Base-by-base conservation (phyloP, 2,329 filamentous ascomycete genomes). In the Talaromyces sp. region DNA sequence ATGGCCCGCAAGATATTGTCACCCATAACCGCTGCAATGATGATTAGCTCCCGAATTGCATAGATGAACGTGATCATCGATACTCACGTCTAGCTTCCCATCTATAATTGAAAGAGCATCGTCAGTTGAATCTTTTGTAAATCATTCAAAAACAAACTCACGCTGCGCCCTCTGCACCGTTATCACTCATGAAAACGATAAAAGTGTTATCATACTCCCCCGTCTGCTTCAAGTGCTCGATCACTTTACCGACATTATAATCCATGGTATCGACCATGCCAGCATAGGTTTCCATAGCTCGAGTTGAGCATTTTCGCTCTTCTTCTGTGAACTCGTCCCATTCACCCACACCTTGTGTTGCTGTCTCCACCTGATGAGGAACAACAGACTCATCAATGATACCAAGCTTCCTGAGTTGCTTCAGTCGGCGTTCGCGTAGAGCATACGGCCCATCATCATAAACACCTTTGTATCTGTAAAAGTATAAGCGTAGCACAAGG, bases 391-490 rank as follows among this genome's bases (percentile, higher is more conserved):
- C 42, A 32, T 53, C 47, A 33, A 76, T 71, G 40, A 79, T 62
- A 6, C 76, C 75, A 16, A 77, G 62, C 37, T 79, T 70, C 47
- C 75, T 74, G 45, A 80, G 71, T 8, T 68, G 68, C 47, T 73
- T 65, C 4, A 82, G 65, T 3, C 80, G 71, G 24, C 69, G 65
- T 29, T 71, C 55, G 2, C 79, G 69, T 9, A 82, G 66, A 0
- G 67, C 76, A 41, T 79, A 73, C 6, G 79, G 80, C 0, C 80
- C 80, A 1, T 77, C 72, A 49, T 80, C 75, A 56, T 82, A 82
- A 4, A 73, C 32, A 3, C 37, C 52, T 16, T 49, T 49, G 47
- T 49, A 49, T n/a, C 47, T 49, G 16, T 13, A 20, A n/a, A 16
- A n/a, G 4, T 71, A 65, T 58, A 79, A 81, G 24, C 24, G 4